Conservation (phyloP, 2,329 filamentous ascomycete genomes). For the Tothia fuscella region DNA sequence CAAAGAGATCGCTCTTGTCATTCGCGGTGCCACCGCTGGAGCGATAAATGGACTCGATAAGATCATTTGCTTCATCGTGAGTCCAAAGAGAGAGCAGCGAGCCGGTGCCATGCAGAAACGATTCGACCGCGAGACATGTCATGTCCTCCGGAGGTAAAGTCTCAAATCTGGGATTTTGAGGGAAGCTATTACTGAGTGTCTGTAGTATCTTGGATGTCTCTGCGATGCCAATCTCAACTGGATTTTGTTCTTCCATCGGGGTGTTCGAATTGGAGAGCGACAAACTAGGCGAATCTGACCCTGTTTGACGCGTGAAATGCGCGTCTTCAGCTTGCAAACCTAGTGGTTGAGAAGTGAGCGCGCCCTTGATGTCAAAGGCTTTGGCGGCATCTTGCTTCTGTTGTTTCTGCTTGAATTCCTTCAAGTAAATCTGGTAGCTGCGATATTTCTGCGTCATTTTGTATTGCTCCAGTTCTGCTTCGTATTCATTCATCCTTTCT, state of each 20-base stretch:
- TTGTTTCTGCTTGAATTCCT: neutral
- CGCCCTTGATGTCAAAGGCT: neutral
- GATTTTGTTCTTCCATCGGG: neutral
- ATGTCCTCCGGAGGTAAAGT: neutral
- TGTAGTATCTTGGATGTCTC: neutral
- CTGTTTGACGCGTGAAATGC: neutral
- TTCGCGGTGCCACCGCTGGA: neutral
- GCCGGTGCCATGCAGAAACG: slow-evolving; percentile 12
- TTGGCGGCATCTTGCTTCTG: neutral
- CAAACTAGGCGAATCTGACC: neutral
- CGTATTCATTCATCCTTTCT: neutral
- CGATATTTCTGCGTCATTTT: neutral
- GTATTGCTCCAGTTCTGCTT: neutral
- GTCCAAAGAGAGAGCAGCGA: slow-evolving; percentile 13
- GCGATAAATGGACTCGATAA: slow-evolving; percentile 11
- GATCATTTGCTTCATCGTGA: slow-evolving; percentile 9
- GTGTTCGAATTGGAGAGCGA: neutral
- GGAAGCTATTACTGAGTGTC: neutral
- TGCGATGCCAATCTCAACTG: neutral
- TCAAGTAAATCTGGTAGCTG: neutral
- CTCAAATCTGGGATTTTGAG: neutral
- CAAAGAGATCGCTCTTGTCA: slow-evolving; percentile 12
- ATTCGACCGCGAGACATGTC: slow-evolving; percentile 6
- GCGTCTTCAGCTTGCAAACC: neutral
- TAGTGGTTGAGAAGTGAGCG: neutral